Percentiles rank a stretch among this genome's conserved stretches.
These are phyloP conservation scores for Penicillium bialowiezense DNA, from an alignment of 495 filamentous ascomycete species.

Conservation along the genomic window DNA sequence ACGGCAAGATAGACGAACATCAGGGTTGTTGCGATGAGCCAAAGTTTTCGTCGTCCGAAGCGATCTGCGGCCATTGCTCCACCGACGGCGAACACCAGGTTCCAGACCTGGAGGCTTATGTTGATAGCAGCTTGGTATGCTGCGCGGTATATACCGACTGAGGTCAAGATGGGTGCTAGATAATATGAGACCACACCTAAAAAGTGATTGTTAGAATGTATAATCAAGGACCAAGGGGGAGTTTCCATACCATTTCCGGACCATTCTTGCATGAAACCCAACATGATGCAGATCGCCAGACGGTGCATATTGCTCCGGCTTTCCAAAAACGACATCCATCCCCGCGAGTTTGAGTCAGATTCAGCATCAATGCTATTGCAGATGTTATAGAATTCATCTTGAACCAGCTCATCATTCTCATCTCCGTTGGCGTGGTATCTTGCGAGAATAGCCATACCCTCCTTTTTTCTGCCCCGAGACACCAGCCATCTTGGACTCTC, in stretches of 20 bases:
- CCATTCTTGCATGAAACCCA: slow-evolving; percentile 62
- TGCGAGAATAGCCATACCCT: slow-evolving; percentile 38
- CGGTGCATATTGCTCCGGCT: slow-evolving; percentile 67
- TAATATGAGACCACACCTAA: slow-evolving; percentile 60
- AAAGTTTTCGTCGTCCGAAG: slow-evolving; percentile 55
- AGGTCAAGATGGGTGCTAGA: slow-evolving; percentile 49
- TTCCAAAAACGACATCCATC: slow-evolving; percentile 49
- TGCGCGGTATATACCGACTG: slow-evolving; percentile 50
- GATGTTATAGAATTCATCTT: slow-evolving; percentile 37
- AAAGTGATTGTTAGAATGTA: neutral
- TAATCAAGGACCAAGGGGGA: neutral
- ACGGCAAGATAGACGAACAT: slow-evolving; percentile 58
- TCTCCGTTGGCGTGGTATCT: slow-evolving; percentile 36
- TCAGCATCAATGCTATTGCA: slow-evolving; percentile 51
- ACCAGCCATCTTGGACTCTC: slow-evolving; percentile 42
- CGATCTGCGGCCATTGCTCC: slow-evolving; percentile 56
- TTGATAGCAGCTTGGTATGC: slow-evolving; percentile 42
- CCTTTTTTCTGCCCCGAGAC: slow-evolving; percentile 32
- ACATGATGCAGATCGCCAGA: slow-evolving; percentile 52
- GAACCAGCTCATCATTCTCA: slow-evolving; percentile 19
- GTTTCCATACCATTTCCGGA: slow-evolving; percentile 54
- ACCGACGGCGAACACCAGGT: slow-evolving; percentile 28
- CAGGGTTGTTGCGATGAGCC: slow-evolving; percentile 52
- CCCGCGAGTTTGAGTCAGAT: slow-evolving; percentile 16
- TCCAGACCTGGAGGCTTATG: slow-evolving; percentile 27